These are phyloP conservation scores for Phlebiopsis flavidoalba DNA, from an alignment of 768 basidiomycete species.

Conservation along the genomic window DNA sequence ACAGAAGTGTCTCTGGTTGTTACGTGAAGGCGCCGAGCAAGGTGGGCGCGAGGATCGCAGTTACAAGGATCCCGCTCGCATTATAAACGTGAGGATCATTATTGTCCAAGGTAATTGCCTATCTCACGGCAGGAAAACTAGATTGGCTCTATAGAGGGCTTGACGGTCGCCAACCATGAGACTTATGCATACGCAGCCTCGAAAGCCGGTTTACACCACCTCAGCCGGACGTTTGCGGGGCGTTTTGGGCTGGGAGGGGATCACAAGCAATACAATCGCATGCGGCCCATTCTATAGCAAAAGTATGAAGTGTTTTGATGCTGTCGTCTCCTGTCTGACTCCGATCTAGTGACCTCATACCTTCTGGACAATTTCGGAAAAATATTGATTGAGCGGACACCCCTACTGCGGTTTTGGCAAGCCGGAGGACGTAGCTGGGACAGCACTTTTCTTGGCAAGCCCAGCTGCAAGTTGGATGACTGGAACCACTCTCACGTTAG, in stretches of 20 bases:
- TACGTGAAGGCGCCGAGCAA: slow-evolving; percentile 40
- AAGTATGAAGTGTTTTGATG: slow-evolving; percentile 16
- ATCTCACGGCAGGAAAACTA: slow-evolving; percentile 15
- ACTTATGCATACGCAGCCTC: slow-evolving; percentile 63
- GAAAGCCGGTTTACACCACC: slow-evolving; percentile 58
- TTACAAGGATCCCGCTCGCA: slow-evolving; percentile 45
- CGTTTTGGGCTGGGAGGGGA: slow-evolving; percentile 51
- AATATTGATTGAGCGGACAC: slow-evolving; percentile 36
- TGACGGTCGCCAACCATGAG: slow-evolving; percentile 47
- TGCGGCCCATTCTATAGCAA: slow-evolving; percentile 39
- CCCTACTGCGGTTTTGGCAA: slow-evolving; percentile 52
- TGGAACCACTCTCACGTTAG: slow-evolving; percentile 57
- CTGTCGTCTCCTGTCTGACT: not conserved
- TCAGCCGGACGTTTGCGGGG: slow-evolving; percentile 52
- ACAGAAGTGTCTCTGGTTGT: slow-evolving; percentile 53
- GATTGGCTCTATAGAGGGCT: slow-evolving; percentile 62
- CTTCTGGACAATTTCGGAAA: slow-evolving; percentile 44
- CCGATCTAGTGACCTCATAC: slow-evolving; percentile 46
- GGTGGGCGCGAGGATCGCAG: slow-evolving; percentile 31
- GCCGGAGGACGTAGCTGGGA: slow-evolving; percentile 60
- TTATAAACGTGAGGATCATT: slow-evolving; percentile 47
- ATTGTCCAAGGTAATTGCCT: no score
- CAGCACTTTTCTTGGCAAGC: slow-evolving; percentile 57
- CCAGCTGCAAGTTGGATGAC: slow-evolving; percentile 59
- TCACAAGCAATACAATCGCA: slow-evolving; percentile 60